Evolutionary conservation across 768 basidiomycete species (phyloP).

Genomic region (Panaeolus cyanescens): DNA sequence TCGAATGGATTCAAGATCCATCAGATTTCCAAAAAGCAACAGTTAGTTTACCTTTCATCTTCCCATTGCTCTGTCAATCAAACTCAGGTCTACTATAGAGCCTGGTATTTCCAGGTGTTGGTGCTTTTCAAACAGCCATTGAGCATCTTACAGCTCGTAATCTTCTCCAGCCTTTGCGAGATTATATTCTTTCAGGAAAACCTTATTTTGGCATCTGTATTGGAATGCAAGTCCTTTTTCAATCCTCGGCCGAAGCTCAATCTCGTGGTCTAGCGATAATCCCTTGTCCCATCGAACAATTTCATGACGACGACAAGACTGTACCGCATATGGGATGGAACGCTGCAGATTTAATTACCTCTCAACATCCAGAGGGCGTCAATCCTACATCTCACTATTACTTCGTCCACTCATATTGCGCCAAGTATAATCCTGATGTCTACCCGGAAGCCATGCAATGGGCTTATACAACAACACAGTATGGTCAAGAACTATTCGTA

Average conservation of each 20-base stretch:
- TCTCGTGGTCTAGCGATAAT: constrained; percentile 81
- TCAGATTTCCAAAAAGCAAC: constrained; percentile 87
- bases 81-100: constrained; percentile 52
- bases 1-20: constrained; percentile 83
- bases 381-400: constrained; percentile 77
- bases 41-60: constrained; percentile 52
- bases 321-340: constrained; percentile 99
- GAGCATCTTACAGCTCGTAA: constrained; percentile 71
- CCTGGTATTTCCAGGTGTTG: constrained; percentile 96
- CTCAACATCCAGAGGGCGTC: constrained; percentile 45
- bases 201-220: constrained; percentile 99
- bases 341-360: constrained; percentile 58
- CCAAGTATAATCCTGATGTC: constrained; percentile 63
- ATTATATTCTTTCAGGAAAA: constrained; percentile 83
- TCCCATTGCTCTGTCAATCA: constrained; percentile 8
- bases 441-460: constrained; percentile 66
- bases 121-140: constrained; percentile 89
- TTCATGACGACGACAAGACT: constrained; percentile 72
- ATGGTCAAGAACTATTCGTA: constrained; percentile 91
- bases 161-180: constrained; percentile 75
- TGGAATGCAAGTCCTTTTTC: constrained; percentile 96
- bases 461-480: constrained; percentile 87
- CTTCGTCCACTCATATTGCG: constrained; percentile 96
- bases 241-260: constrained; percentile 80
- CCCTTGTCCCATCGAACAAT: constrained; percentile 76